Evolutionary conservation across 768 basidiomycete species (phyloP).

Genomic region (Pulveroboletus sp.): DNA sequence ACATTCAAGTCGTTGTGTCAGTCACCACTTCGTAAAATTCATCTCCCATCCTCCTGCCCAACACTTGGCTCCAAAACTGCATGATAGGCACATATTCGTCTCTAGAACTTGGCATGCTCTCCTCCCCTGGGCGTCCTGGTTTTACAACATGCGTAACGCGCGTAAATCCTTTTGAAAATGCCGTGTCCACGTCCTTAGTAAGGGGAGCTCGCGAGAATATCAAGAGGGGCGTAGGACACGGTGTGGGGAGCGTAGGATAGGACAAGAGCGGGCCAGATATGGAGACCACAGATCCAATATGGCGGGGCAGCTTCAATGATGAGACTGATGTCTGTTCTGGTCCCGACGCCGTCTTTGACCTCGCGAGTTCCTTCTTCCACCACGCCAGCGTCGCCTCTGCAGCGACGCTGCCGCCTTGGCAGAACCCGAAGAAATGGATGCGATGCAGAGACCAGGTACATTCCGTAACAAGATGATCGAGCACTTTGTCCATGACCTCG

Average conservation of each 20-base stretch:
- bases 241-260: conserved; percentile 57
- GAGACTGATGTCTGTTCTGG: conserved; percentile 5
- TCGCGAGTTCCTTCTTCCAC: conserved; percentile 42
- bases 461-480: conserved; percentile 54
- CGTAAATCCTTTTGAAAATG: conserved; percentile 60
- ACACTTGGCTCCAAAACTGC: conserved; percentile 76
- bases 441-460: conserved; percentile 62
- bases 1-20: conserved; percentile 11
- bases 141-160: conserved; percentile 48
- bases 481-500: conserved; percentile 46
- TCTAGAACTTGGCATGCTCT: conserved; percentile 72
- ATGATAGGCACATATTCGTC: conserved; percentile 84
- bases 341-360: conserved; percentile 2
- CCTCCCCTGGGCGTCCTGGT: conserved; percentile 25
- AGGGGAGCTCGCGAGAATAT: conserved; percentile 52
- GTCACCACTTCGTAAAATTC: conserved; percentile 70
- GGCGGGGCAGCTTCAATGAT: conserved; percentile 16
- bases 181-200: conserved; percentile 41
- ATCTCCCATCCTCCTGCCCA: conserved; percentile 53
- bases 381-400: conserved; percentile 58
- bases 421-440: conserved; percentile 89
- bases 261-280: conserved; percentile 75
- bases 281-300: conserved; percentile 63
- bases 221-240: conserved; percentile 59
- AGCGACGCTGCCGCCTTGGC: conserved; percentile 79